A percentile compares a stretch with the other conserved stretches of the same genome.
These are phyloP conservation scores for Pugionium cornutum DNA, from an alignment of 345 rosid species.

Conservation along the genomic window DNA sequence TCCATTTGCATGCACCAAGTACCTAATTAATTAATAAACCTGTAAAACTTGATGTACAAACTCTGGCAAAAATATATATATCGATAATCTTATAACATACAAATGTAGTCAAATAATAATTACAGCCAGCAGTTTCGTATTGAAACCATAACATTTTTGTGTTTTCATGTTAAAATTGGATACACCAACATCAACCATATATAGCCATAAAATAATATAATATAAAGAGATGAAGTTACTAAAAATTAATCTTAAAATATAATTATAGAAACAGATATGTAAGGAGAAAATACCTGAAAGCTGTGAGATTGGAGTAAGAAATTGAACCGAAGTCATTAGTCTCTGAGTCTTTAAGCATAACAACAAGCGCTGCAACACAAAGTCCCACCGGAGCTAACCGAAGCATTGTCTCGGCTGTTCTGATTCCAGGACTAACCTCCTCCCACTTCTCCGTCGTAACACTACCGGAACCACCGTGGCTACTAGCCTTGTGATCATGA, in stretches of 20 bases:
- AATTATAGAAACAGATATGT: no score
- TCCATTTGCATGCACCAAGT: constrained; percentile 93
- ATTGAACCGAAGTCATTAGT: constrained; percentile 38
- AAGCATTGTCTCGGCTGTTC: constrained; percentile 41
- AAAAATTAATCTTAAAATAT: no score
- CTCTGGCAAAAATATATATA: not conserved
- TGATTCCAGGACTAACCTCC: constrained; percentile 30
- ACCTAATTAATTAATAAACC: constrained; percentile 44
- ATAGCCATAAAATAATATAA: no score
- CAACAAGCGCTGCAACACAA: constrained; percentile 43
- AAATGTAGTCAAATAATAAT: not conserved
- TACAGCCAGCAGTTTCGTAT: not conserved
- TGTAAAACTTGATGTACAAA: not conserved
- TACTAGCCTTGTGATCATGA: constrained; percentile 25
- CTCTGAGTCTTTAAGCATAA: constrained; percentile 40
- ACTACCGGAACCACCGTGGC: constrained; percentile 17
- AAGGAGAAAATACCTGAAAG: constrained; percentile 30
- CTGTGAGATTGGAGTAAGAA: constrained; percentile 35
- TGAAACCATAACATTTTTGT: not conserved
- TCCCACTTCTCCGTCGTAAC: constrained; percentile 27
- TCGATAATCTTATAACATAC: no score
- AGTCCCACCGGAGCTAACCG: constrained; percentile 45
- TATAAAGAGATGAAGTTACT: no score
- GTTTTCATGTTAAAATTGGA: not conserved
- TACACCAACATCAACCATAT: not conserved